Evolutionary conservation across 441 rosid species (phyloP), one percentile per base, ranked within the genome.

Genomic region (Euphorbia schlechtendalii): DNA sequence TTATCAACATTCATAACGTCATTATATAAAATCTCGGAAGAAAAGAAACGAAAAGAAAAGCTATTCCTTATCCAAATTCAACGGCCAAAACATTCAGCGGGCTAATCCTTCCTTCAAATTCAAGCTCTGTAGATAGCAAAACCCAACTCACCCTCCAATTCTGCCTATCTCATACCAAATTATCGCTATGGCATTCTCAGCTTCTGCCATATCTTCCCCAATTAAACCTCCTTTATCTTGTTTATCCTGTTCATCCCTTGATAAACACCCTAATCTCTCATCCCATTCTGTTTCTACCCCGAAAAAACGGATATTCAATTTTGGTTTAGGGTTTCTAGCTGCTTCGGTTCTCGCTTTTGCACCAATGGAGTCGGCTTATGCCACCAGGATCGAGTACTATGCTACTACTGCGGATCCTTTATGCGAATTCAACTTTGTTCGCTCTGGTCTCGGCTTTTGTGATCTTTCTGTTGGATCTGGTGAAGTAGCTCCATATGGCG

Each of bases 401-500:
- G 98, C 96, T 20, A 92, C 98, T 0, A 84, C 79, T 0, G 91
- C 82, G 51, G 98, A 89, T 52, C 98, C 98, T 65, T 71, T 71
- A 11, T 89, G 92, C 41, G 93, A 89, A 56, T 72, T 81, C 76
- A 86, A 69, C 67, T 87, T 72, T 51, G 91, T 73, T 21, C 81
- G 73, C 46, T 86, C 98, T 0, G 98, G 96, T 30, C 91, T 92
- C 57, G 98, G 98, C 8, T 92, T 68, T 69, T 92, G 98, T 60
- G 98, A 92, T 69, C 65, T 92, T 56, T 49, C 68, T 38, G 80
- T 75, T 8, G 98, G 98, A 21, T 56, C 77, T 38, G 96, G 96
- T 25, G 77, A 43, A 46, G 80, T 78, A 73, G 96, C 84, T 21
- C 96, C 96, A 1, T 83, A 83, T 67, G 88, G 80, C 34, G 82